Evolutionary conservation across 176 grass and related monocot genomes (phyloP).

Genomic region (Hordeum vulgare): MorexV3_pseudomolecules_assembly NC_058521.1:143524336-143524835

Average conservation of each 20-base stretch:
- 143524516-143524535: neutral
- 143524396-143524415: conserved; percentile 1
- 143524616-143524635: neutral
- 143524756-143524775: neutral
- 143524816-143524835: neutral
- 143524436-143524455: neutral
- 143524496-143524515: neutral
- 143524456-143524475: neutral
- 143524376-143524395: neutral
- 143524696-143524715: neutral
- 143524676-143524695: neutral
- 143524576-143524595: neutral
- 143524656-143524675: neutral
- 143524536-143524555: conserved; percentile 5
- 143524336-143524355: neutral
- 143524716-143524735: neutral
- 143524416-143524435: neutral
- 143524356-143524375: neutral
- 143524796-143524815: neutral
- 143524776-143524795: neutral
- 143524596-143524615: neutral
- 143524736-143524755: neutral
- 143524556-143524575: neutral
- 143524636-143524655: neutral
- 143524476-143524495: neutral